Evolutionary conservation across 805 yeast species (phyloP).

Genomic region (Candida coleopterorum): DNA sequence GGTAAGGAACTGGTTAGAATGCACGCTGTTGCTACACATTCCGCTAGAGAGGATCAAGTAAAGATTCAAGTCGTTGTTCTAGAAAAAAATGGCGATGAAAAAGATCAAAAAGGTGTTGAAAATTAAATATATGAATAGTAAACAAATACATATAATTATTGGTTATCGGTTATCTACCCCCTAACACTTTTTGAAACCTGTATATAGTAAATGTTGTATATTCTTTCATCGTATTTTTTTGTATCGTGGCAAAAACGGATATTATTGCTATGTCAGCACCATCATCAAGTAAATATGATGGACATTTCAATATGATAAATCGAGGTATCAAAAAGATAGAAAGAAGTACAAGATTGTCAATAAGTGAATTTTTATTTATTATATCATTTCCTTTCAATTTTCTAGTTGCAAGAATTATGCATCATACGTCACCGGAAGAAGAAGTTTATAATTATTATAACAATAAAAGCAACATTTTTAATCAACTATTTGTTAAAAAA

Average conservation of each 20-base stretch:
- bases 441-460: slow-evolving; percentile 47
- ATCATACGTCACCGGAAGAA: slow-evolving; percentile 39
- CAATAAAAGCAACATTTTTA: slow-evolving; percentile 65
- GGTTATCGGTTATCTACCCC: too few species aligned
- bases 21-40: background rate
- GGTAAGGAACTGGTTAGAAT: background rate
- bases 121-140: too few species aligned
- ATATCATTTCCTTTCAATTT: slow-evolving; percentile 38
- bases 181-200: background rate
- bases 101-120: too few species aligned
- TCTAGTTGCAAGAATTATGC: slow-evolving; percentile 48
- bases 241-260: slow-evolving; percentile 4
- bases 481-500: slow-evolving; percentile 70
- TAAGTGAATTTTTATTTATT: slow-evolving; percentile 24
- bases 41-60: background rate
- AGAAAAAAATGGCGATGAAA: background rate
- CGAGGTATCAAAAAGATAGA: slow-evolving; percentile 1
- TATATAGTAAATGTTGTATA: background rate
- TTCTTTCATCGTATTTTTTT: background rate
- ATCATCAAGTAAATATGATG: slow-evolving; percentile 6
- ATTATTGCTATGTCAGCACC: background rate
- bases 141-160: too few species aligned
- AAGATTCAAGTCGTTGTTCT: background rate
- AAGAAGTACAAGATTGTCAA: slow-evolving; percentile 11
- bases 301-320: slow-evolving; percentile 7